phyloP scores from a whole-genome alignment of 1,284 basidiomycete genomes.

The Trichosporon sp. region DNA sequence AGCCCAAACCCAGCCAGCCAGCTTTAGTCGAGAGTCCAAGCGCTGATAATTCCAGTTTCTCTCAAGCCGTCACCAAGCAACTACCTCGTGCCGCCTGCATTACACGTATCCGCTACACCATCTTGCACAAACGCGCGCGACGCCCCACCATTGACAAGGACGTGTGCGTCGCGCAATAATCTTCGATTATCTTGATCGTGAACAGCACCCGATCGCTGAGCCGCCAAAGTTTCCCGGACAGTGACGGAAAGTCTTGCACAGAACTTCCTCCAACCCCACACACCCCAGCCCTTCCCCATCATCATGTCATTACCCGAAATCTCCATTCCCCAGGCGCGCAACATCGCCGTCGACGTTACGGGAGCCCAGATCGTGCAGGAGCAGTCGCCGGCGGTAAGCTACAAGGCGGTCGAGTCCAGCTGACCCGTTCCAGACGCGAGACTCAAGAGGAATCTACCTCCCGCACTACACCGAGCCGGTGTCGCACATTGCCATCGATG shows the following conservation, averaged over 20 bases:
- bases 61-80: background rate
- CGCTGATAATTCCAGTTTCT: conserved; percentile 12
- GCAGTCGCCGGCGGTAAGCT: conserved; percentile 83
- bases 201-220: background rate
- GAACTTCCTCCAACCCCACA: background rate
- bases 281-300: too few relatives aligned
- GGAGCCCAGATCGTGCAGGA: conserved; percentile 87
- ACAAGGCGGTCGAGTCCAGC: background rate
- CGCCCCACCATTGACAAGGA: background rate
- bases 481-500: conserved; percentile 94
- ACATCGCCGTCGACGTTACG: conserved; percentile 55
- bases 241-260: background rate
- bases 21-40: background rate
- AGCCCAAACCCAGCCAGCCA: background rate
- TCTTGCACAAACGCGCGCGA: background rate
- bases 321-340: conserved; percentile 54
- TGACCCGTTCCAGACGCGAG: conserved; percentile 67
- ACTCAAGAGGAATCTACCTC: conserved; percentile 91
- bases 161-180: conserved; percentile 1
- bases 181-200: background rate
- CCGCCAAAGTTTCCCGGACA: conserved; percentile 7
- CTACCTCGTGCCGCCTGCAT: background rate
- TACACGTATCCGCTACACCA: background rate
- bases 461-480: conserved; percentile 94
- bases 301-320: conserved; percentile 48